A percentile compares a stretch with the other conserved stretches of the same genome.
Evolutionary conservation across 2,329 filamentous ascomycete species (phyloP).

Genomic region (Fusarium beomiforme): DNA sequence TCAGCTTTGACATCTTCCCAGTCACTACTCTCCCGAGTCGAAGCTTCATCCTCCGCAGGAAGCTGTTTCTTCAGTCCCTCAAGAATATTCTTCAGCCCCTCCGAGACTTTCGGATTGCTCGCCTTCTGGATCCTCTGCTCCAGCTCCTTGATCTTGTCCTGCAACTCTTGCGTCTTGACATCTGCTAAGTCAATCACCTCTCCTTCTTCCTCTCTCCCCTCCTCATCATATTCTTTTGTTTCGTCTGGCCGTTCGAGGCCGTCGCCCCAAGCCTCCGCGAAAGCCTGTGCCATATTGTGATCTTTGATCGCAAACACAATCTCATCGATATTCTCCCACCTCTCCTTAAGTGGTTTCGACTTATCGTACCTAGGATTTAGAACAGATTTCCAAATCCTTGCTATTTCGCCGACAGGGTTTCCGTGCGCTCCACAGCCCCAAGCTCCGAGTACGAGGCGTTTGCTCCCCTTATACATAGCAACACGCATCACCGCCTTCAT

Average conservation of each 20-base stretch:
- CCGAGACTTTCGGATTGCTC: conserved; percentile 16
- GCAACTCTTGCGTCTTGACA: conserved; percentile 11
- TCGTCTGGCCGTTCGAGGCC: conserved; percentile 8
- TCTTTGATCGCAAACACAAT: conserved; percentile 69
- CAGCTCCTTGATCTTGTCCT: conserved; percentile 29
- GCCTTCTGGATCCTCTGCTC: conserved; percentile 20
- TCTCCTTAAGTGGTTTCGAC: conserved; percentile 25
- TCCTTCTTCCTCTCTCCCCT: neutral
- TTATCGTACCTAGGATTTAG: conserved; percentile 37
- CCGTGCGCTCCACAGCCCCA: conserved; percentile 74
- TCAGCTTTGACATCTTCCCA: neutral
- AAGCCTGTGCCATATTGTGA: conserved; percentile 60
- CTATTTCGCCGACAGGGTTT: conserved; percentile 69
- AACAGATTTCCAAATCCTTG: conserved; percentile 59
- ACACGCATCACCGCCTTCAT: conserved; percentile 68
- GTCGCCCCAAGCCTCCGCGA: conserved; percentile 59
- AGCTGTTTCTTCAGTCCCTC: conserved; percentile 21
- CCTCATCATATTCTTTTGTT: accelerated
- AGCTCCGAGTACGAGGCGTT: conserved; percentile 66
- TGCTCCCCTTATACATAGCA: conserved; percentile 55
- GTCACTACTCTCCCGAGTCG: neutral
- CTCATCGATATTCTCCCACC: conserved; percentile 47
- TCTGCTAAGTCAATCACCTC: neutral
- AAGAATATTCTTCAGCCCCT: conserved; percentile 16
- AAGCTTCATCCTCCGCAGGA: neutral